These are phyloP conservation scores for Apophysomyces ossiformis DNA, from an alignment of 371 early-diverging fungal genomes.

Conservation along the genomic window DNA sequence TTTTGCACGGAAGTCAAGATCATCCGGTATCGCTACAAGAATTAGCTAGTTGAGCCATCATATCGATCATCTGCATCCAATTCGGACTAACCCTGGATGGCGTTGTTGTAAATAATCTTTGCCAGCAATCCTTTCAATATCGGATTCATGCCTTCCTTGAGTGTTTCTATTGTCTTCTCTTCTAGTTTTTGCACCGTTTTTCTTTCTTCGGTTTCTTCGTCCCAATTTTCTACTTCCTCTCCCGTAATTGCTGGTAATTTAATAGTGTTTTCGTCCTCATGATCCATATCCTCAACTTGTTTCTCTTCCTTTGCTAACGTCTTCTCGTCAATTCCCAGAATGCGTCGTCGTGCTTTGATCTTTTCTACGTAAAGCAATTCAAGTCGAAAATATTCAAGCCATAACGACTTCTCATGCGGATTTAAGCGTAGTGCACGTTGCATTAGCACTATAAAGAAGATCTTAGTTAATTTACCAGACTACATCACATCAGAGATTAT, in stretches of 20 bases:
- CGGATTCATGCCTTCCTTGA: slow-evolving; percentile 65
- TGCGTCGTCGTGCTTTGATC: slow-evolving; percentile 77
- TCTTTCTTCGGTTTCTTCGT: slow-evolving; percentile 38
- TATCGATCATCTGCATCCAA: neutral
- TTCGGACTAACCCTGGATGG: slow-evolving; percentile 63
- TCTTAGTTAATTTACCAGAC: too few species aligned
- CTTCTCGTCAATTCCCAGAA: slow-evolving; percentile 70
- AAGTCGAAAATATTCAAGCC: slow-evolving; percentile 92
- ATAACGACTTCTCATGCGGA: slow-evolving; percentile 69
- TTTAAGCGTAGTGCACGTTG: slow-evolving; percentile 91
- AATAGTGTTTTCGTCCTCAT: slow-evolving; percentile 55
- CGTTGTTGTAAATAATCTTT: slow-evolving; percentile 80
- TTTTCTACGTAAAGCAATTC: slow-evolving; percentile 91
- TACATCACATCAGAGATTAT: neutral
- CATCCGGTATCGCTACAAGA: slow-evolving; percentile 63
- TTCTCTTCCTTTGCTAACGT: slow-evolving; percentile 39
- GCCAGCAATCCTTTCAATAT: slow-evolving; percentile 85
- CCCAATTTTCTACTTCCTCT: slow-evolving; percentile 53
- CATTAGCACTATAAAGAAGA: slow-evolving; percentile 58
- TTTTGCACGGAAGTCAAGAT: slow-evolving; percentile 74
- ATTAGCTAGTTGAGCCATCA: too few species aligned
- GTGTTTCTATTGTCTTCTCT: slow-evolving; percentile 48
- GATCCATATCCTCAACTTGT: slow-evolving; percentile 46
- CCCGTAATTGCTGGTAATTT: slow-evolving; percentile 64
- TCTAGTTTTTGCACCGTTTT: slow-evolving; percentile 48